These are phyloP conservation scores for Podaxis carcinomalis DNA, from an alignment of 768 basidiomycete species.

Conservation along the genomic window DNA sequence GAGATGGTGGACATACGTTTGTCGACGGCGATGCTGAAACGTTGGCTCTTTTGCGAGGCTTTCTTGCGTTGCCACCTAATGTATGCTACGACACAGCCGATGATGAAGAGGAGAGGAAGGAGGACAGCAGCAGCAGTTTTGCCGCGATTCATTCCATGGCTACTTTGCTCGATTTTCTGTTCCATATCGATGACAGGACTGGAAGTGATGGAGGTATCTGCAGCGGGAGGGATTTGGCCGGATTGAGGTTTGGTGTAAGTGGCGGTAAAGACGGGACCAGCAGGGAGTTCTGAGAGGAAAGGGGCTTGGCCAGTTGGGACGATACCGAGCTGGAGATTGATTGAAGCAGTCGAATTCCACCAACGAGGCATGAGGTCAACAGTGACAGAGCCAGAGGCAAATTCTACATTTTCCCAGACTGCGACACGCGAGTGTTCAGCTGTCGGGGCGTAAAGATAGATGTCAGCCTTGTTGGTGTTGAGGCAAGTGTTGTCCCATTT, in stretches of 20 bases:
- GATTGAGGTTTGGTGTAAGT: conserved; percentile 45
- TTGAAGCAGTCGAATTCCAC: conserved; percentile 58
- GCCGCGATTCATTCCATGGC: conserved; percentile 36
- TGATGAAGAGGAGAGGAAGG: conserved; percentile 55
- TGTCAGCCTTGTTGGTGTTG: conserved; percentile 47
- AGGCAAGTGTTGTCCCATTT: conserved; percentile 66
- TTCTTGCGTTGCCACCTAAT: conserved; percentile 49
- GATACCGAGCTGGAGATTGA: conserved; percentile 57
- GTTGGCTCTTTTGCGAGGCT: conserved; percentile 46
- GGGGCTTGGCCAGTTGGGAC: conserved; percentile 43
- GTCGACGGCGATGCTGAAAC: conserved; percentile 66
- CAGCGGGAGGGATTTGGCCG: conserved; percentile 29
- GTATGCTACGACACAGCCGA: conserved; percentile 38
- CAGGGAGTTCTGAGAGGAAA: conserved; percentile 50
- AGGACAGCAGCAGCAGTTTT: conserved; percentile 65
- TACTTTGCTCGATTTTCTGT: conserved; percentile 26
- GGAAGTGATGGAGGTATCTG: conserved; percentile 30
- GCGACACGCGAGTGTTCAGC: conserved; percentile 42
- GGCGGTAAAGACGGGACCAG: conserved; percentile 67
- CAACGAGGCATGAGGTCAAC: conserved; percentile 55
- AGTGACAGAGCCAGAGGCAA: conserved; percentile 42
- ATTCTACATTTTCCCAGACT: conserved; percentile 51
- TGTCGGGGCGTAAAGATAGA: conserved; percentile 59
- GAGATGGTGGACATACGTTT: conserved; percentile 83
- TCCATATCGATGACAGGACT: conserved; percentile 37